Percentiles rank a stretch among this genome's conserved stretches.
Evolutionary conservation across 129 eudicot species (phyloP).

Genomic region (Smallanthus sonchifolius): DNA sequence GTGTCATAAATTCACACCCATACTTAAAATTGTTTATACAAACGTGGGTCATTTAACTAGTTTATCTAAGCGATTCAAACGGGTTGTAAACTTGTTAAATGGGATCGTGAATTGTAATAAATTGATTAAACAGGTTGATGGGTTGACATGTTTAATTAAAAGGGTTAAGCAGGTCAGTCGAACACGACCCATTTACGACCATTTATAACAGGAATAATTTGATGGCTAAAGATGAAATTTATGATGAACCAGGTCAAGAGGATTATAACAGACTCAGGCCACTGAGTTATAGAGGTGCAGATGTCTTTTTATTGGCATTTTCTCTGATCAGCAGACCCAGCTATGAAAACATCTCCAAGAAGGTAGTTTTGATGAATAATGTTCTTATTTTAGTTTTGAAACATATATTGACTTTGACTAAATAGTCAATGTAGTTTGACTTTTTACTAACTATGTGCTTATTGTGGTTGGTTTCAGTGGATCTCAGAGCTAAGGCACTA

Average conservation of each 20-base stretch:
- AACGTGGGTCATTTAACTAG: too few relatives aligned
- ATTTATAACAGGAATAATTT: background rate
- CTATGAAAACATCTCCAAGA: conserved; percentile 77
- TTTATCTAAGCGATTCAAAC: too few relatives aligned
- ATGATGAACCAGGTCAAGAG: conserved; percentile 60
- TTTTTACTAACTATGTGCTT: too few relatives aligned
- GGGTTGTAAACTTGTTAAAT: too few relatives aligned
- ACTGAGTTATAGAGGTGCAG: conserved; percentile 87
- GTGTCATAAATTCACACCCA: too few relatives aligned
- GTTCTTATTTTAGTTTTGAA: background rate
- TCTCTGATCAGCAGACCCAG: conserved; percentile 83
- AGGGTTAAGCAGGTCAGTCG: too few relatives aligned
- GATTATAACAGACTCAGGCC: conserved; percentile 89
- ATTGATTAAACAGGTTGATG: too few relatives aligned
- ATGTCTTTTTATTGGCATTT: conserved; percentile 70
- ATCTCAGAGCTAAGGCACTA: conserved; percentile 70
- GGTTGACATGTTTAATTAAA: too few relatives aligned
- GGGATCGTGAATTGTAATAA: too few relatives aligned
- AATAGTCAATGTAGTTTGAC: background rate
- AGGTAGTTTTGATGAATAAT: conserved; percentile 31
- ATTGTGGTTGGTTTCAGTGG: conserved; percentile 40
- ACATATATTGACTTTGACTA: background rate
- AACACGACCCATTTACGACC: too few relatives aligned
- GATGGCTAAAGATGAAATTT: background rate
- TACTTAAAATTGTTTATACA: too few relatives aligned